phyloP scores from a whole-genome alignment of 2,329 filamentous ascomycete genomes.

The Helminthosporium solani region DNA sequence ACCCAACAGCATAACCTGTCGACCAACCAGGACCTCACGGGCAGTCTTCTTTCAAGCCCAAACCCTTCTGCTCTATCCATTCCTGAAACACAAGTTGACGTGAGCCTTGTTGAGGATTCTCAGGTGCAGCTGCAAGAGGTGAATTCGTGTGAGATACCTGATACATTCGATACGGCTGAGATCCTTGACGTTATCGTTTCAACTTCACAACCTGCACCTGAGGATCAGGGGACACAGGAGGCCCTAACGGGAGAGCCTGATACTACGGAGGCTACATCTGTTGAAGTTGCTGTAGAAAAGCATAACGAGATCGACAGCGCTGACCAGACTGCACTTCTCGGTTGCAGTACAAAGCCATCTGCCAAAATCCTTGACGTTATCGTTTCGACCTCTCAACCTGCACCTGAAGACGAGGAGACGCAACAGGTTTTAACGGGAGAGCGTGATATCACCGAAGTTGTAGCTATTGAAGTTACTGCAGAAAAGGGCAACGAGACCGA shows the following conservation, averaged over 20 bases:
- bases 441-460: background rate
- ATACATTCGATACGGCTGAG: constrained; percentile 7
- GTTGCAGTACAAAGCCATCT: background rate
- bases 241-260: background rate
- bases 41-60: constrained; percentile 1
- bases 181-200: background rate
- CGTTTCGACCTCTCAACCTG: constrained; percentile 1
- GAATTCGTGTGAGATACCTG: constrained; percentile 3
- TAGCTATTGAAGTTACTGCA: background rate
- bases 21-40: constrained; percentile 12
- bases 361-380: background rate
- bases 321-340: background rate
- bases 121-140: background rate
- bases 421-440: background rate
- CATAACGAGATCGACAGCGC: background rate
- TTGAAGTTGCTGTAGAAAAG: background rate
- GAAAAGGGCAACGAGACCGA: background rate
- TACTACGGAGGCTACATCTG: background rate
- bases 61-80: constrained; percentile 25
- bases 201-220: background rate
- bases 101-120: constrained; percentile 10
- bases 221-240: background rate
- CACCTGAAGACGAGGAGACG: background rate
- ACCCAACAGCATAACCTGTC: constrained; percentile 5
- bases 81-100: constrained; percentile 28